phyloP scores from a whole-genome alignment of 257 asterid species.

The Salvia splendens region DNA sequence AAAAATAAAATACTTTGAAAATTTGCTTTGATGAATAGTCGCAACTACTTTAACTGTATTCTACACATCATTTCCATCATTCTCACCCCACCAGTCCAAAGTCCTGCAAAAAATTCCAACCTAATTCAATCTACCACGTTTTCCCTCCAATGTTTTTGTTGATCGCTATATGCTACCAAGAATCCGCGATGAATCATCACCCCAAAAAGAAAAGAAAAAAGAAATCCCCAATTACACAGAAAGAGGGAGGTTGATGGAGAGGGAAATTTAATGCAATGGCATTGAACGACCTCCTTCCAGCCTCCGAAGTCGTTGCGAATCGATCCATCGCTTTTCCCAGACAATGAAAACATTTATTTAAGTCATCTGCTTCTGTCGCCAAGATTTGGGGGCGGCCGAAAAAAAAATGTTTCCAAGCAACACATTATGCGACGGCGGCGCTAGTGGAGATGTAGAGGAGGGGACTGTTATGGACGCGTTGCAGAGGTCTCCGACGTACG shows the following conservation, averaged over 20 bases:
- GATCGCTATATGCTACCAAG: conserved; percentile 24
- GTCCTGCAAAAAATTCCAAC: conserved; percentile 33
- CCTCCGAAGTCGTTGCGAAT: conserved; percentile 57
- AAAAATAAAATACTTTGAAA: background rate
- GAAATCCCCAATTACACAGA: background rate
- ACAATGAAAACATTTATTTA: conserved; percentile 33
- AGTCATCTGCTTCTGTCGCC: conserved; percentile 27
- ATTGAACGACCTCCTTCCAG: conserved; percentile 46
- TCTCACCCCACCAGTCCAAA: conserved; percentile 1
- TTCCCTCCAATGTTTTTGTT: conserved; percentile 13
- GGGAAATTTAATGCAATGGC: conserved; percentile 36
- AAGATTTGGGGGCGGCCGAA: conserved; percentile 36
- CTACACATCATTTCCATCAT: background rate
- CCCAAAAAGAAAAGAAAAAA: background rate
- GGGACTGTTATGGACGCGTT: conserved; percentile 62
- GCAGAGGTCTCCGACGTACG: conserved; percentile 66
- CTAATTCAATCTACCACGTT: conserved; percentile 35
- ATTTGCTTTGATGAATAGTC: conserved; percentile 35
- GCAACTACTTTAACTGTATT: conserved; percentile 43
- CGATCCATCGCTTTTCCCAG: conserved; percentile 22
- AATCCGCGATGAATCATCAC: conserved; percentile 23
- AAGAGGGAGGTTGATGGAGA: background rate
- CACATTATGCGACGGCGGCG: conserved; percentile 31
- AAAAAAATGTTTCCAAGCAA: conserved; percentile 42
- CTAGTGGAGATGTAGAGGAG: conserved; percentile 50